These are phyloP conservation scores for Pulveroboletus sp. DNA, from an alignment of 768 basidiomycete genomes.

Conservation along the genomic window DNA sequence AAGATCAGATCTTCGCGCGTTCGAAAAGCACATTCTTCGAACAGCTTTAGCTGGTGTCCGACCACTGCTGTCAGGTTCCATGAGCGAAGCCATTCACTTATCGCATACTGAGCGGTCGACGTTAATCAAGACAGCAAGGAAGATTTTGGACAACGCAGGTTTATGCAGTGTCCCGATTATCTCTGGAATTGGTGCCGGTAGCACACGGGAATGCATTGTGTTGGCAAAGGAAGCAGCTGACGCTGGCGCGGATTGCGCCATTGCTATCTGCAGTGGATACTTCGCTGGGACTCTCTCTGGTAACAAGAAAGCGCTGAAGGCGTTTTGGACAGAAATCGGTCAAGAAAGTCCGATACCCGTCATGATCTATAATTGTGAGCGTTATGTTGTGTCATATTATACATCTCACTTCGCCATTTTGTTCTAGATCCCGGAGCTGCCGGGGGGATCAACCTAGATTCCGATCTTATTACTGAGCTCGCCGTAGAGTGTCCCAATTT, in stretches of 20 bases:
- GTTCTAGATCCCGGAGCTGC: slow-evolving; percentile 77
- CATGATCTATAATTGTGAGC: slow-evolving; percentile 82
- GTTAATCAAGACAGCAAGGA: slow-evolving; percentile 64
- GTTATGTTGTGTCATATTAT: neutral
- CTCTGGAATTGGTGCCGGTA: slow-evolving; percentile 78
- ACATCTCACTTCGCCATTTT: neutral
- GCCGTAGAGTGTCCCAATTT: slow-evolving; percentile 74
- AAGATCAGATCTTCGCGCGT: slow-evolving; percentile 53
- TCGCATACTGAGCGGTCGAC: slow-evolving; percentile 61
- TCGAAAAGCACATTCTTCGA: slow-evolving; percentile 62
- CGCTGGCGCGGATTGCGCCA: slow-evolving; percentile 82
- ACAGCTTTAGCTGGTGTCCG: slow-evolving; percentile 65
- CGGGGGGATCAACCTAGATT: slow-evolving; percentile 89
- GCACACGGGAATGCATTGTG: slow-evolving; percentile 78
- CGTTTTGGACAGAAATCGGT: slow-evolving; percentile 73
- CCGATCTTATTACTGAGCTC: slow-evolving; percentile 79
- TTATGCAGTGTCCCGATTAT: slow-evolving; percentile 61
- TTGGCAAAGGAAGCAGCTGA: slow-evolving; percentile 72
- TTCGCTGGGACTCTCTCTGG: slow-evolving; percentile 70
- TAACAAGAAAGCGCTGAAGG: slow-evolving; percentile 66
- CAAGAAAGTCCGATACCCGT: slow-evolving; percentile 82
- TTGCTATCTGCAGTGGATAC: slow-evolving; percentile 85
- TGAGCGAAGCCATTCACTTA: slow-evolving; percentile 82
- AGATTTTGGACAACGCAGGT: slow-evolving; percentile 65
- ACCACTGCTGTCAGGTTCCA: slow-evolving; percentile 73